These are phyloP conservation scores for Vinca minor DNA, from an alignment of 257 asterid species.

Conservation along the genomic window DNA sequence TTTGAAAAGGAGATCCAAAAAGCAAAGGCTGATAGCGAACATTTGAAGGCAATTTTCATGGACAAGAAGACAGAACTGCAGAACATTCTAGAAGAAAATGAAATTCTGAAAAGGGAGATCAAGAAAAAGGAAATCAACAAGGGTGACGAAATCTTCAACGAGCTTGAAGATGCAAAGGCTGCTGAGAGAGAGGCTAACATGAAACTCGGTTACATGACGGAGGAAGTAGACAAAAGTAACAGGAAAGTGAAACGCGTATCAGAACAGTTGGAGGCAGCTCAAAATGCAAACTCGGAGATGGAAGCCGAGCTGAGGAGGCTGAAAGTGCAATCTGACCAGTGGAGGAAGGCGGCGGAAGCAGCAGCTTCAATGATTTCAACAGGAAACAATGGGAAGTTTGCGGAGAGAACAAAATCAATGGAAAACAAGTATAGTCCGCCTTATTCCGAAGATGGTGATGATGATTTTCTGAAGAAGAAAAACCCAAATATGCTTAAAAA, in stretches of 20 bases:
- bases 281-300: conserved; percentile 62
- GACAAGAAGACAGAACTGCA: conserved; percentile 48
- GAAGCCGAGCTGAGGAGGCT: conserved; percentile 69
- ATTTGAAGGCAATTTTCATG: conserved; percentile 33
- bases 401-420: conserved; percentile 77
- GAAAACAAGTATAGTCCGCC: conserved; percentile 65
- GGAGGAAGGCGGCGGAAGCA: conserved; percentile 98
- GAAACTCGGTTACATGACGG: conserved; percentile 44
- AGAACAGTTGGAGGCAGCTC: conserved; percentile 68
- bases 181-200: conserved; percentile 58
- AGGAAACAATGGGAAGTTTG: conserved; percentile 55
- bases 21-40: conserved; percentile 31
- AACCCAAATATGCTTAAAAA: conserved; percentile 68
- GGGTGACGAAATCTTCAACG: conserved; percentile 16
- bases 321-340: conserved; percentile 87
- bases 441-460: conserved; percentile 59
- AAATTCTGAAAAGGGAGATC: conserved; percentile 37
- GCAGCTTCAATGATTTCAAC: conserved; percentile 81
- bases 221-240: conserved; percentile 62
- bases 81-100: conserved; percentile 39
- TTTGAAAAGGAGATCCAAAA: conserved; percentile 23
- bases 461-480: conserved; percentile 66
- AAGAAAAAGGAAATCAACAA: conserved; percentile 21
- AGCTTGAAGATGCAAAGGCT: conserved; percentile 38
- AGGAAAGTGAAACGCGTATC: conserved; percentile 34